These are phyloP conservation scores for Syzygium aromaticum DNA, from an alignment of 345 rosid genomes.

Conservation along the genomic window DNA sequence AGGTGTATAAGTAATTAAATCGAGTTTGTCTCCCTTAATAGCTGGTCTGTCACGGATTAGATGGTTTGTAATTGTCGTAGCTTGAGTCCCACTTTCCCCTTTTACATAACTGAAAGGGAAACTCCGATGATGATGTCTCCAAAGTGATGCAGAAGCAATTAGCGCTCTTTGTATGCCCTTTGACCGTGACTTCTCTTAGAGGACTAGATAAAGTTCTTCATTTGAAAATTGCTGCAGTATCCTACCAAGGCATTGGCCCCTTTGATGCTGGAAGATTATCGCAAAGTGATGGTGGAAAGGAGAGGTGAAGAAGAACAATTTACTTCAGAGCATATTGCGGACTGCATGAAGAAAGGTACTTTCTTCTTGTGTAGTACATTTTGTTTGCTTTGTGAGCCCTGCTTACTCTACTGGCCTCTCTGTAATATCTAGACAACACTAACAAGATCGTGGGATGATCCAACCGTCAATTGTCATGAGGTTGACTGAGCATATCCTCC, in stretches of 20 bases:
- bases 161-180: neutral
- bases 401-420: neutral
- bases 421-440: neutral
- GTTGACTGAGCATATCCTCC: neutral
- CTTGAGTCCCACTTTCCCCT: neutral
- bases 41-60: neutral
- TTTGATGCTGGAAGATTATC: conserved; percentile 84
- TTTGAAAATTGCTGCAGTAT: conserved; percentile 32
- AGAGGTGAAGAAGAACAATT: conserved; percentile 91
- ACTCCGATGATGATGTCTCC: neutral
- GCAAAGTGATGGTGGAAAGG: conserved; percentile 80
- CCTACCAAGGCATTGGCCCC: conserved; percentile 96
- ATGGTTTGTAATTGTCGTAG: neutral
- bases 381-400: neutral
- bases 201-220: neutral
- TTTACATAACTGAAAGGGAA: neutral
- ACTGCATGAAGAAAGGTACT: conserved; percentile 83
- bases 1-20: neutral
- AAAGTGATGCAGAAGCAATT: neutral
- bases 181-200: neutral
- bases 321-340: conserved; percentile 56
- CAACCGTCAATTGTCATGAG: neutral
- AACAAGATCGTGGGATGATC: neutral
- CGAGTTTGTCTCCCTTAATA: neutral
- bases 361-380: neutral